Conservation (phyloP, 441 rosid species). For the Mallotus repandus region DNA sequence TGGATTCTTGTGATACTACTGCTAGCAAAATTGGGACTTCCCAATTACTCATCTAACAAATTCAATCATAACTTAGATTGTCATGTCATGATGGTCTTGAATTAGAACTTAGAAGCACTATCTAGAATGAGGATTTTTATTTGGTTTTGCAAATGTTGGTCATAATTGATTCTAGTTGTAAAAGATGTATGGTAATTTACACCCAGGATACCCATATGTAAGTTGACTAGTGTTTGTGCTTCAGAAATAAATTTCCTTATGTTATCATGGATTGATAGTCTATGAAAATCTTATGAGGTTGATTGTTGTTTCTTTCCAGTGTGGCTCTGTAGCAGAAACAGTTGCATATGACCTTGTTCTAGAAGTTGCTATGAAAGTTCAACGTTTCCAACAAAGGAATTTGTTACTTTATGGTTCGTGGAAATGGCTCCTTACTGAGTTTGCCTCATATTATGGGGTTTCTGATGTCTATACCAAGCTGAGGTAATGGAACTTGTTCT, state of each 20-base stretch:
- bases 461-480: conserved; percentile 90
- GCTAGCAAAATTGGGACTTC: background rate
- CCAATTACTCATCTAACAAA: background rate
- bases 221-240: background rate
- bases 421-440: conserved; percentile 96
- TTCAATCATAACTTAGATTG: background rate
- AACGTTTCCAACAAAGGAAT: conserved; percentile 86
- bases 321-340: conserved; percentile 97
- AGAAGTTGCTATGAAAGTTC: conserved; percentile 94
- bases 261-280: background rate
- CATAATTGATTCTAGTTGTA: conserved; percentile 1
- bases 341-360: conserved; percentile 90
- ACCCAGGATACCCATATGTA: background rate
- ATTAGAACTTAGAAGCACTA: background rate
- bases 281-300: conserved; percentile 23
- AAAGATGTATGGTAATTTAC: background rate
- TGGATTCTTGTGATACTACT: conserved; percentile 3
- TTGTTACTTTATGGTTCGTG: conserved; percentile 81
- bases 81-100: background rate
- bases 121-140: background rate
- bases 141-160: background rate
- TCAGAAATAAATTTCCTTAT: background rate
- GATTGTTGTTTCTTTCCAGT: conserved; percentile 44
- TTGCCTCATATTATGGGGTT: conserved; percentile 92
- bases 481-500: conserved; percentile 43